These are phyloP conservation scores for Fusarium torulosum DNA, from an alignment of 2,329 filamentous ascomycete species.

Conservation along the genomic window DNA sequence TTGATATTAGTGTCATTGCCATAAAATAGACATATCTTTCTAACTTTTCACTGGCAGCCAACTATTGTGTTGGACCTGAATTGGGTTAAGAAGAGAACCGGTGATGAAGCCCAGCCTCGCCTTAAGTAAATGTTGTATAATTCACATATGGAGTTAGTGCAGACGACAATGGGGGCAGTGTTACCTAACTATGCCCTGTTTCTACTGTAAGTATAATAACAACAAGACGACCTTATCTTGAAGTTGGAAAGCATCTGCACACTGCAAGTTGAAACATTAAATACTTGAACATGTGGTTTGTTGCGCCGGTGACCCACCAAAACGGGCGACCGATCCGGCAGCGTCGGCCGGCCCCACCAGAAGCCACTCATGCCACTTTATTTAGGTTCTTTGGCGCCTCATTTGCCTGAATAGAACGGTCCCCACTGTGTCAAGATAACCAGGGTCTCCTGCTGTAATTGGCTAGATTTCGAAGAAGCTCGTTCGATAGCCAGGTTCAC, in stretches of 20 bases:
- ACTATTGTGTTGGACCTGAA: too few relatives aligned
- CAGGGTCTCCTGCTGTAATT: constrained; percentile 34
- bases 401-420: constrained; percentile 18
- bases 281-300: constrained; percentile 9
- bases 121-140: too few relatives aligned
- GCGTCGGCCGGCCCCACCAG: constrained; percentile 42
- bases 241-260: background rate
- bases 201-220: too few relatives aligned
- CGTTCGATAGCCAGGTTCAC: constrained; percentile 41
- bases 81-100: too few relatives aligned
- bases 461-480: constrained; percentile 32
- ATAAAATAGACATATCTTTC: too few relatives aligned
- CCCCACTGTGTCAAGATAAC: constrained; percentile 29
- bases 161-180: too few relatives aligned
- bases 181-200: too few relatives aligned
- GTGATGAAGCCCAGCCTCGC: too few relatives aligned
- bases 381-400: constrained; percentile 9
- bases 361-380: constrained; percentile 38
- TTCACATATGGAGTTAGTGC: too few relatives aligned
- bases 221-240: too few relatives aligned
- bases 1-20: too few relatives aligned
- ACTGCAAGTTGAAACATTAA: background rate
- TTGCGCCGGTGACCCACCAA: constrained; percentile 27
- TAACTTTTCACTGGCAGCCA: too few relatives aligned
- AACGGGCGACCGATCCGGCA: constrained; percentile 32